phyloP scores from a whole-genome alignment of 129 eudicot genomes.

The Ambrosia artemisiifolia region DNA sequence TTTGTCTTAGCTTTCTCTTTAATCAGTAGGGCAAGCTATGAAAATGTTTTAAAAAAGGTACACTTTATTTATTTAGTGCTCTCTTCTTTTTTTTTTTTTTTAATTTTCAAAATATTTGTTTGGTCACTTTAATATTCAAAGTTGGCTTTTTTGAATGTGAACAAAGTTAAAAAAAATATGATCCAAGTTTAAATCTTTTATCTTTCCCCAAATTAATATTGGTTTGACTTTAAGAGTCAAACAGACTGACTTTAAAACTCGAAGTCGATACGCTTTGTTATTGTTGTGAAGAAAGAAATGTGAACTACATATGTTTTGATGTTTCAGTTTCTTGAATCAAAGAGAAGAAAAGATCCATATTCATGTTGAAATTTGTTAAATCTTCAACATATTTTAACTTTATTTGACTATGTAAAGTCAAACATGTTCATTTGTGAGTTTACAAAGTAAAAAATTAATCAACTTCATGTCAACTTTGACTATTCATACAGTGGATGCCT shows the following conservation, averaged over 20 bases:
- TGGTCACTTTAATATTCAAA: slow-evolving; percentile 23
- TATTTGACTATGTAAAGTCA: background rate
- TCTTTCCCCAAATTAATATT: background rate
- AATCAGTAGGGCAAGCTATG: slow-evolving; percentile 93
- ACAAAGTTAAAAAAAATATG: slow-evolving; percentile 2
- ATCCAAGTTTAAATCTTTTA: background rate
- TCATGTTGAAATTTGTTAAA: background rate
- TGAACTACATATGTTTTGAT: background rate
- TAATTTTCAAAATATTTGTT: slow-evolving; percentile 9
- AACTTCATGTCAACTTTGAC: slow-evolving; percentile 7
- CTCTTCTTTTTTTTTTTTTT: slow-evolving; percentile 18
- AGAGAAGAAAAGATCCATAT: background rate
- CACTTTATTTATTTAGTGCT: slow-evolving; percentile 30
- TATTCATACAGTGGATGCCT: slow-evolving; percentile 89
- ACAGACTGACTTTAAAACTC: background rate
- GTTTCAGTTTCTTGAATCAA: background rate
- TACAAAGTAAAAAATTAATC: slow-evolving; percentile 15
- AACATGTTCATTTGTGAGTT: slow-evolving; percentile 2
- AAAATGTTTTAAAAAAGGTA: slow-evolving; percentile 99
- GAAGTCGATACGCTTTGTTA: background rate
- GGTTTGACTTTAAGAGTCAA: slow-evolving; percentile 6
- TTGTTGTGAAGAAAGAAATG: too few species aligned
- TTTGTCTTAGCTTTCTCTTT: slow-evolving; percentile 96
- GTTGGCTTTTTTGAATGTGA: slow-evolving; percentile 19
- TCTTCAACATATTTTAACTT: background rate